phyloP scores from a whole-genome alignment of 257 asterid genomes.

The Rhazya stricta region DNA sequence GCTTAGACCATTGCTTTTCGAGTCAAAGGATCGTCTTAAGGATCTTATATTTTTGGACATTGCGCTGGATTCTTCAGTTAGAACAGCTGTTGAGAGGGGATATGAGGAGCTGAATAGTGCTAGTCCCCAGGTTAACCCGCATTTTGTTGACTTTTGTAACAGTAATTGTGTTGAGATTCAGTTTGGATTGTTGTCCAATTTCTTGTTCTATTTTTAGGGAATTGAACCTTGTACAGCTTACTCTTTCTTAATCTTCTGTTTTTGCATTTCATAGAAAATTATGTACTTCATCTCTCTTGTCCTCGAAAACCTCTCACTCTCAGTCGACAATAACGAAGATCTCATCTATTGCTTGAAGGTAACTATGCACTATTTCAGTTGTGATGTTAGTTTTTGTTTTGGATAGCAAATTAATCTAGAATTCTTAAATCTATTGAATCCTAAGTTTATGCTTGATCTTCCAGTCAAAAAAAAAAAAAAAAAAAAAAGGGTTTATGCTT shows the following conservation, averaged over 20 bases:
- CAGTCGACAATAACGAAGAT: constrained; percentile 80
- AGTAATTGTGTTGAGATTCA: constrained; percentile 5
- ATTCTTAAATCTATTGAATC: constrained; percentile 4
- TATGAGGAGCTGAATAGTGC: constrained; percentile 78
- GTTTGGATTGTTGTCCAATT: constrained; percentile 1
- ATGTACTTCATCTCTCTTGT: constrained; percentile 86
- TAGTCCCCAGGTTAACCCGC: constrained; percentile 59
- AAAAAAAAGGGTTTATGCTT: constrained; percentile 5
- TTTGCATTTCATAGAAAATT: constrained; percentile 61
- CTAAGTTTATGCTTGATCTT: not conserved
- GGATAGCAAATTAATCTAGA: not conserved
- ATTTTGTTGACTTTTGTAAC: not conserved
- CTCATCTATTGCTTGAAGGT: constrained; percentile 94
- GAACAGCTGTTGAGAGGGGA: constrained; percentile 97
- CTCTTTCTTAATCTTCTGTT: constrained; percentile 18
- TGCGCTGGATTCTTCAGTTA: constrained; percentile 92
- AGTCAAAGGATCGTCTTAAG: constrained; percentile 74
- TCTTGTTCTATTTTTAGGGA: not conserved
- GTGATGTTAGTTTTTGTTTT: not conserved
- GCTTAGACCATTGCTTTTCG: constrained; percentile 81
- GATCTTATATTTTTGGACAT: constrained; percentile 91
- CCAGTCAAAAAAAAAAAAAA: no score
- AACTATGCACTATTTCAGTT: constrained; percentile 11
- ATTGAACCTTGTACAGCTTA: constrained; percentile 1
- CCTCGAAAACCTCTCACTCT: constrained; percentile 84